These are phyloP conservation scores for Astrothelium subdiscretum DNA, from an alignment of 495 filamentous ascomycete genomes.

Conservation along the genomic window DNA sequence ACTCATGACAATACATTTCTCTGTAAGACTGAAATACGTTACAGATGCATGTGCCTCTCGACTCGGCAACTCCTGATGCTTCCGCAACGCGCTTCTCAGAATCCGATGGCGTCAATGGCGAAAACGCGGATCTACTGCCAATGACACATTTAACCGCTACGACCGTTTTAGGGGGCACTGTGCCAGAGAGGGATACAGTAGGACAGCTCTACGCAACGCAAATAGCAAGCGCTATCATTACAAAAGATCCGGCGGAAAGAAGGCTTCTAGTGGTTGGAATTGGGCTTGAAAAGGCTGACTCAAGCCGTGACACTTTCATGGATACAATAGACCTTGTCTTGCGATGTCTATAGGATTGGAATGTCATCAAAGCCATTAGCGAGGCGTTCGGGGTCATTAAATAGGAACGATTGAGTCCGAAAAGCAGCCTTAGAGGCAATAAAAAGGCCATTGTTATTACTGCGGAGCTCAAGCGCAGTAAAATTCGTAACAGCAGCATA, in stretches of 20 bases:
- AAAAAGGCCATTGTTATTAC: too few species aligned
- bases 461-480: background rate
- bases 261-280: conserved; percentile 72
- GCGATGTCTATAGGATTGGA: background rate
- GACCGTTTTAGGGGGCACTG: conserved; percentile 76
- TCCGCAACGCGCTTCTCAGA: conserved; percentile 31
- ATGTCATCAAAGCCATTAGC: background rate
- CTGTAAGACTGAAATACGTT: background rate
- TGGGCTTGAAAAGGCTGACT: conserved; percentile 38
- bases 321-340: background rate
- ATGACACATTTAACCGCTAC: conserved; percentile 72
- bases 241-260: conserved; percentile 61
- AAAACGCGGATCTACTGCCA: conserved; percentile 55
- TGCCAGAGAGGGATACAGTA: conserved; percentile 64
- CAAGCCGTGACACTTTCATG: background rate
- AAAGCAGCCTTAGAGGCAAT: too few species aligned
- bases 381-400: background rate
- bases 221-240: conserved; percentile 66
- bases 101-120: conserved; percentile 28
- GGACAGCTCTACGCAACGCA: conserved; percentile 84
- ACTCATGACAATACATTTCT: background rate
- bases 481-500: too few species aligned
- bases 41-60: conserved; percentile 81
- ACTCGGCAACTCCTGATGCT: conserved; percentile 43
- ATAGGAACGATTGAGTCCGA: background rate